A percentile compares a stretch with the other conserved stretches of the same genome.
phyloP scores from a whole-genome alignment of 352 stramenopile species.

The Phytophthora fragariaefolia region DNA sequence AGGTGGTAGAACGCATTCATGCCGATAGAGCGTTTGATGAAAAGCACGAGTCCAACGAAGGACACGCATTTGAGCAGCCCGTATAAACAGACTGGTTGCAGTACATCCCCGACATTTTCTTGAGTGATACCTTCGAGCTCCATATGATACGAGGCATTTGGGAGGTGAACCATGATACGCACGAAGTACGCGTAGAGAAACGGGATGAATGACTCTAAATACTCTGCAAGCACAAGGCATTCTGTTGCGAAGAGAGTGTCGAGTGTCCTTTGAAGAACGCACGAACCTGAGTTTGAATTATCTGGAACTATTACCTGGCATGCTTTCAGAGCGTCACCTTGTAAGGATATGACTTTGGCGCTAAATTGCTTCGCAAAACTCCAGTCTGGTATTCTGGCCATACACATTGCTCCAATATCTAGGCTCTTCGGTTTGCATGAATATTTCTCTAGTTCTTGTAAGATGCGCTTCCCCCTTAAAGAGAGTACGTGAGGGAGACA shows the following conservation, averaged over 20 bases:
- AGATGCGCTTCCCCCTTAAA: slow-evolving; percentile 4
- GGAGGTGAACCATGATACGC: slow-evolving; percentile 27
- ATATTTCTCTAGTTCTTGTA: no score
- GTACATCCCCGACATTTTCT: slow-evolving; percentile 3
- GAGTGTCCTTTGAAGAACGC: slow-evolving; percentile 12
- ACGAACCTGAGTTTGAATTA: not conserved
- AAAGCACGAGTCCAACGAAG: slow-evolving; percentile 12
- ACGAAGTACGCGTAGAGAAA: slow-evolving; percentile 37
- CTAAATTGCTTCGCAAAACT: no score
- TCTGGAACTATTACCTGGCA: no score
- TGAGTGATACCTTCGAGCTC: slow-evolving; percentile 27
- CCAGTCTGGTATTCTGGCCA: no score
- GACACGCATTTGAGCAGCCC: slow-evolving; percentile 29
- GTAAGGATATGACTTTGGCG: no score
- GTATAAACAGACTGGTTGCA: slow-evolving; percentile 32
- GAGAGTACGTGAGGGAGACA: slow-evolving; percentile 23
- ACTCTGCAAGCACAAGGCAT: slow-evolving; percentile 46
- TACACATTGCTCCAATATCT: no score
- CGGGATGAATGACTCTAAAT: slow-evolving; percentile 43
- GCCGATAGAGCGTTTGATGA: slow-evolving; percentile 9
- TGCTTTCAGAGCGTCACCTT: no score
- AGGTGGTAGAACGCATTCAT: slow-evolving; percentile 31
- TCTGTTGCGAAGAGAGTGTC: slow-evolving; percentile 43
- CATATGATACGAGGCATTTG: slow-evolving; percentile 39
- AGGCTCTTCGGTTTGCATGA: not conserved